Evolutionary conservation across 2,329 filamentous ascomycete genomes (phyloP).

Genomic region (Emmonsia crescens): DNA sequence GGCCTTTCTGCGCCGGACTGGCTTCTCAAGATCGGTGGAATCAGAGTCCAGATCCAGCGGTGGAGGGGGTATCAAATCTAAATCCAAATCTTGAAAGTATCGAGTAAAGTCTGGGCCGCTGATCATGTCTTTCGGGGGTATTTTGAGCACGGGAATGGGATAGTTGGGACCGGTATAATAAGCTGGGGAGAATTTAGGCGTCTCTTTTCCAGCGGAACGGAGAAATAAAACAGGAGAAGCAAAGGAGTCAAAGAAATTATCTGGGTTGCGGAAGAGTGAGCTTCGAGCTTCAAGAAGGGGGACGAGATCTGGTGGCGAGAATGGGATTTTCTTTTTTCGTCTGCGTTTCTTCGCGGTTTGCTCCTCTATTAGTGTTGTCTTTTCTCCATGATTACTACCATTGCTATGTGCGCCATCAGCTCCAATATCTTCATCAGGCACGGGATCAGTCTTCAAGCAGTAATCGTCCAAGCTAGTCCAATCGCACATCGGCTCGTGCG

Average conservation of each 20-base stretch:
- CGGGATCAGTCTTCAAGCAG: conserved; percentile 16
- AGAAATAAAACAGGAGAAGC: conserved; percentile 35
- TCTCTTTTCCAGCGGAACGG: conserved; percentile 31
- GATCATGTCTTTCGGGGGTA: conserved; percentile 5
- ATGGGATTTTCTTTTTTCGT: conserved; percentile 12
- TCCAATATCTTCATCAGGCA: not conserved
- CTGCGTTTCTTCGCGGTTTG: conserved; percentile 4
- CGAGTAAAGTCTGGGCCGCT: not conserved
- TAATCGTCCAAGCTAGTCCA: conserved; percentile 34
- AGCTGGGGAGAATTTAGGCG: conserved; percentile 23
- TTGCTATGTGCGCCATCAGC: not conserved
- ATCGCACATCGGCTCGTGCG: conserved; percentile 28
- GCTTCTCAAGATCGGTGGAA: conserved; percentile 2
- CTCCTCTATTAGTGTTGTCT: not conserved
- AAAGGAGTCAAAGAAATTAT: conserved; percentile 34
- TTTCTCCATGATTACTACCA: conserved; percentile 3
- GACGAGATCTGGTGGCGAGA: conserved; percentile 23
- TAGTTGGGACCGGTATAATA: conserved; percentile 26
- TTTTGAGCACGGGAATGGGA: conserved; percentile 23
- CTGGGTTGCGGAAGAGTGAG: conserved; percentile 26
- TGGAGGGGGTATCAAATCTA: not conserved
- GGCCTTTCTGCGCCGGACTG: conserved; percentile 25
- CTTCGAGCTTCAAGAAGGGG: conserved; percentile 27
- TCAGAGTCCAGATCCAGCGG: not conserved
- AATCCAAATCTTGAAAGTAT: conserved; percentile 2